These are phyloP conservation scores for Pseudocercospora musae DNA, from an alignment of 2,329 filamentous ascomycete species.

Conservation along the genomic window DNA sequence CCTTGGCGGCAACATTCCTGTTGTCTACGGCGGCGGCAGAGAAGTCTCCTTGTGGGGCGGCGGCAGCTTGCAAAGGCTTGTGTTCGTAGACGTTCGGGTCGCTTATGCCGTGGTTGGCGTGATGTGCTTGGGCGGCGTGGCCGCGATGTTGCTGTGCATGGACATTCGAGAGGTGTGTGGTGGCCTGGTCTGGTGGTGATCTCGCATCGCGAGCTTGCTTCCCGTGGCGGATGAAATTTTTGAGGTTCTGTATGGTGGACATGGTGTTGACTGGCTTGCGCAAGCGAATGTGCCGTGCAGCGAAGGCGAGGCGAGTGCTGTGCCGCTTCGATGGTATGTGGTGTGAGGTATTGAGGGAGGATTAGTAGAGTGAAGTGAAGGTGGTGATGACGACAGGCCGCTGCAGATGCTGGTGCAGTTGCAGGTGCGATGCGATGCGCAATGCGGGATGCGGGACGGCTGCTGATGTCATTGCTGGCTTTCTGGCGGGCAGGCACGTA, in stretches of 20 bases:
- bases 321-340: background rate
- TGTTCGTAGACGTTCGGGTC: slow-evolving; percentile 61
- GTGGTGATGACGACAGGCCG: background rate
- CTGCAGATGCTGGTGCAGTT: background rate
- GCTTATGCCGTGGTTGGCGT: slow-evolving; percentile 49
- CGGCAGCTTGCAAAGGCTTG: slow-evolving; percentile 49
- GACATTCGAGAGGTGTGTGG: slow-evolving; percentile 60
- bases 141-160: slow-evolving; percentile 61
- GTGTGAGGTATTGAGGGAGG: background rate
- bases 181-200: slow-evolving; percentile 57
- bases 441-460: background rate
- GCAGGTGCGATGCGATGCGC: background rate
- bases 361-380: background rate
- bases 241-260: slow-evolving; percentile 86
- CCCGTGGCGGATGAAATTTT: slow-evolving; percentile 97
- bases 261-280: no score
- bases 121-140: slow-evolving; percentile 36
- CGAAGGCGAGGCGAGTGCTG: background rate
- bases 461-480: background rate
- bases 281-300: background rate
- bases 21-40: slow-evolving; percentile 61
- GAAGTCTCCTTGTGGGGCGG: slow-evolving; percentile 54
- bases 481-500: background rate
- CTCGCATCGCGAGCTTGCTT: slow-evolving; percentile 80
- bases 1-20: slow-evolving; percentile 65